phyloP scores from a whole-genome alignment of 192 early-diverging fungal genomes.

The Podila verticillata region DNA sequence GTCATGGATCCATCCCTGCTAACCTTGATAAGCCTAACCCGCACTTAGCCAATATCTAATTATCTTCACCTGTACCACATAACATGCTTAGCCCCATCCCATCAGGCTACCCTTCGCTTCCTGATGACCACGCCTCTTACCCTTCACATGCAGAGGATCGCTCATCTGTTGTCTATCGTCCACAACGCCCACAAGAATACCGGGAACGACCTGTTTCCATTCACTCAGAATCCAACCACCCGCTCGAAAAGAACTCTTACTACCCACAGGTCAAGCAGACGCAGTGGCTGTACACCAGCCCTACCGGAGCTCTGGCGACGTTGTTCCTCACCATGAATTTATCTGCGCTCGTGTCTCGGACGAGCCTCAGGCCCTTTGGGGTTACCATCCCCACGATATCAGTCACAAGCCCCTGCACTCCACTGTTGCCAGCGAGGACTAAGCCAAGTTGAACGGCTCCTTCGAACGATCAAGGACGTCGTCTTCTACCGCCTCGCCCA shows the following conservation, averaged over 20 bases:
- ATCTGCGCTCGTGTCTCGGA: constrained; percentile 65
- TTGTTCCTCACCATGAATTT: constrained; percentile 62
- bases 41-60: neutral
- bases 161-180: constrained; percentile 18
- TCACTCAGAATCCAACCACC: constrained; percentile 28
- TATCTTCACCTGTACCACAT: neutral
- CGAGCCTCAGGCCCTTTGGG: constrained; percentile 57
- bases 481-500: constrained; percentile 28
- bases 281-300: constrained; percentile 30
- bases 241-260: constrained; percentile 21
- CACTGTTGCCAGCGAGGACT: constrained; percentile 55
- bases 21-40: too few relatives aligned
- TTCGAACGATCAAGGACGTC: constrained; percentile 53
- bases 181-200: constrained; percentile 9
- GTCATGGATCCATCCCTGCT: neutral
- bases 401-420: constrained; percentile 62
- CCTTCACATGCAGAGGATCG: constrained; percentile 16
- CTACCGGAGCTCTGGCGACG: constrained; percentile 38
- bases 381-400: constrained; percentile 65
- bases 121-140: neutral
- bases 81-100: too few relatives aligned
- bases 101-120: too few relatives aligned
- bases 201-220: constrained; percentile 40
- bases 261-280: constrained; percentile 32
- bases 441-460: constrained; percentile 50